Base-by-base conservation (phyloP, 23 red algal genomes). In the Pyropia haitanensis region DNA sequence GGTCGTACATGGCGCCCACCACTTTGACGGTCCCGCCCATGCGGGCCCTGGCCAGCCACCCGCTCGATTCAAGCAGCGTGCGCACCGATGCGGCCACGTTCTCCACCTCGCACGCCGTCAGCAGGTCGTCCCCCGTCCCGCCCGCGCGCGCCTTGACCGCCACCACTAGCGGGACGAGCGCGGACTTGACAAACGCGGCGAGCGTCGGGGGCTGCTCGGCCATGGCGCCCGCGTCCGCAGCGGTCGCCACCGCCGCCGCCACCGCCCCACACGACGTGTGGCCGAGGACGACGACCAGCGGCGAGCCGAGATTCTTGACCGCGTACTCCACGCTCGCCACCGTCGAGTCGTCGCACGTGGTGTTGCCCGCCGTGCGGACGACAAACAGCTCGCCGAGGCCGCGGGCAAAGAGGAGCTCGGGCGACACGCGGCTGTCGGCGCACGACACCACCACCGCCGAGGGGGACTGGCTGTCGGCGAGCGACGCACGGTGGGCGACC, bases 181-280 rank as follows among this genome's bases (percentile, higher is more conserved):
- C 62, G 12, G 23, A 7, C 61, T 69, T 56, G 14, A 83, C 68
- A 17, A 70, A 68, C 55, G 65, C 48, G 14, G 67, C 67, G 24
- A 83, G 53, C 19, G 44, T 26, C 7, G 8, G 13, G 2, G 74
- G 26, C 32, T 83, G 69, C 19, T 58, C 64, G 0, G 18, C 27
- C 7, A 83, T 32, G 30, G 30, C 30, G 2, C 5, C 5, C 5
- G 30, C 2, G 19, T 63, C 71, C 17, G 19, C 55, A 1, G 78
- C 78, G 10, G 64, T 58, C 7, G 44, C 83, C 18, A 77, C 63
- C 0, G 72, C 78, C 16, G 88, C 81, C 19, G 59, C 73, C 32
- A 87, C 71, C 8, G 89, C 89, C 52, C 79, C 89, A 74, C 89
- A 95, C 27, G 61, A 69, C 51, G 51, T 57, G 61, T 95, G 89